Percentiles rank a stretch among this genome's conserved stretches.
phyloP scores from a whole-genome alignment of 2,329 filamentous ascomycete species.

The Monilinia laxa region DNA sequence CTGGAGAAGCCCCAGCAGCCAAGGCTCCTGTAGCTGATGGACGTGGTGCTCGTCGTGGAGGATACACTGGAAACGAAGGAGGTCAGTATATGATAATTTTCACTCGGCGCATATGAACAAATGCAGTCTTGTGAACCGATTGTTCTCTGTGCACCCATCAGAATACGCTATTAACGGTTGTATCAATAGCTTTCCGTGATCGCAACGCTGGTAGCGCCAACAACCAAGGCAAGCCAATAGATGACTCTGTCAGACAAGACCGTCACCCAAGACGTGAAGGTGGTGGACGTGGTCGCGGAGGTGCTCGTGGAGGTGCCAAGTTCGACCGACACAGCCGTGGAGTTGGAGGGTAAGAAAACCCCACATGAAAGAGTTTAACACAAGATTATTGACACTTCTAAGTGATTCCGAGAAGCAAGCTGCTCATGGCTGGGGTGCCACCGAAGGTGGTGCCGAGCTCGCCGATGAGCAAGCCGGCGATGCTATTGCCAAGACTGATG shows the following conservation, averaged over 20 bases:
- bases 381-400: background rate
- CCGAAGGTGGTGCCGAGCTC: constrained; percentile 78
- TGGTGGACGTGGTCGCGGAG: constrained; percentile 55
- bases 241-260: constrained; percentile 60
- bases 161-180: constrained; percentile 23
- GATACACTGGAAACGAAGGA: constrained; percentile 75
- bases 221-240: constrained; percentile 79
- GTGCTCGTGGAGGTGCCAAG: constrained; percentile 38
- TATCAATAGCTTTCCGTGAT: constrained; percentile 76
- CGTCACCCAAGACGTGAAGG: constrained; percentile 57
- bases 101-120: background rate
- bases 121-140: background rate
- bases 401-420: constrained; percentile 85
- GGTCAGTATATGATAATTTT: constrained; percentile 60
- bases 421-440: constrained; percentile 84
- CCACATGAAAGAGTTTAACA: background rate
- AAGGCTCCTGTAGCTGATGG: constrained; percentile 33
- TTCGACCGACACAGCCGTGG: constrained; percentile 43
- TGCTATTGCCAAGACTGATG: constrained; percentile 80
- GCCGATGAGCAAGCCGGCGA: constrained; percentile 91
- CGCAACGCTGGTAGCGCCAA: constrained; percentile 74
- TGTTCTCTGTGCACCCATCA: background rate
- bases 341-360: constrained; percentile 37
- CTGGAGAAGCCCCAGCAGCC: constrained; percentile 63
- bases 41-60: constrained; percentile 48